A percentile compares a stretch with the other conserved stretches of the same genome.
Conservation (phyloP, 345 rosid species). For the Erodium maritimum region DNA sequence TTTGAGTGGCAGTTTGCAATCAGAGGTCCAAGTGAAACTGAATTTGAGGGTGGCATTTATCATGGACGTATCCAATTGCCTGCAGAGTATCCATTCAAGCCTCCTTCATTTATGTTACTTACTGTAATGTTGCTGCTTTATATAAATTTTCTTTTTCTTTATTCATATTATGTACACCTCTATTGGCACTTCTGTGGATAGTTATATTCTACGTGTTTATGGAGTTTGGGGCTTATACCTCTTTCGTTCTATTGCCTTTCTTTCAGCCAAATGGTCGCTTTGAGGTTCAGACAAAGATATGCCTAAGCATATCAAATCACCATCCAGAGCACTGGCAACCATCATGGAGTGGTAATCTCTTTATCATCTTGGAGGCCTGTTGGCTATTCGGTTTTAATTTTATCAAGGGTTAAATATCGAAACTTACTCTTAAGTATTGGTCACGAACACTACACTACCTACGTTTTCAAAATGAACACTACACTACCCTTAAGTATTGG, state of each 20-base stretch:
- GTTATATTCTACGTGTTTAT: background rate
- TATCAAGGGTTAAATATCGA: too few relatives aligned
- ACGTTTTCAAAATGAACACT: too few relatives aligned
- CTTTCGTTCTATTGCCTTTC: background rate
- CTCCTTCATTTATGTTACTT: constrained; percentile 91
- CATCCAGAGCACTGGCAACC: constrained; percentile 99
- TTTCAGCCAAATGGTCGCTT: constrained; percentile 89
- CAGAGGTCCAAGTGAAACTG: constrained; percentile 69
- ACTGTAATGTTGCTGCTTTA: constrained; percentile 32
- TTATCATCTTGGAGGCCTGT: too few relatives aligned
- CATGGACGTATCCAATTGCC: constrained; percentile 97
- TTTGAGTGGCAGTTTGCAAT: constrained; percentile 99
- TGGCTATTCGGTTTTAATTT: too few relatives aligned
- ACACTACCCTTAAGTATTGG: too few relatives aligned
- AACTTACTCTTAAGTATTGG: too few relatives aligned
- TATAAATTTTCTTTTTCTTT: background rate
- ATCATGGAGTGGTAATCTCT: constrained; percentile 77
- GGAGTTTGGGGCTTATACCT: background rate
- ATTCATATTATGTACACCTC: background rate
- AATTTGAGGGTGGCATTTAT: constrained; percentile 93
- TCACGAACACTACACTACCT: too few relatives aligned
- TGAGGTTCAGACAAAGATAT: constrained; percentile 86
- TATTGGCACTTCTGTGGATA: background rate
- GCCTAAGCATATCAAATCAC: constrained; percentile 90
- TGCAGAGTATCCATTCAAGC: constrained; percentile 89